phyloP scores from a whole-genome alignment of 768 basidiomycete genomes.

The Mycena haematopus region DNA sequence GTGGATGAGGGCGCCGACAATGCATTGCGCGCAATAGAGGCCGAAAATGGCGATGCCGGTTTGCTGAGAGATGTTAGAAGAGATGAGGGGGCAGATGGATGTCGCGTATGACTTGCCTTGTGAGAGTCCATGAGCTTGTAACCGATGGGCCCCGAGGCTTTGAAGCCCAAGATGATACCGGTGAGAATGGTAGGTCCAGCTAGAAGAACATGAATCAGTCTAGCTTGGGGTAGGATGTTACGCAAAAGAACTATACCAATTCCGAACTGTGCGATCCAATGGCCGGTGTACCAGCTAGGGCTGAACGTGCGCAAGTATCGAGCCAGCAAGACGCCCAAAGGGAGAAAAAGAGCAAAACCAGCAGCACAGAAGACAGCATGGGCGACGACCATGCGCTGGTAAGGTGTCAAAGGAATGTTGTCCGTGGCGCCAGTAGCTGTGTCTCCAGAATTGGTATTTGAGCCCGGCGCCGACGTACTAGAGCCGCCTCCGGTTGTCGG shows the following conservation, averaged over 20 bases:
- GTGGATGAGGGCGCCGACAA: slow-evolving; percentile 58
- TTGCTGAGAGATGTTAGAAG: slow-evolving; percentile 38
- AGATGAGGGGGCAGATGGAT: background rate
- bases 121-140: slow-evolving; percentile 50
- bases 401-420: slow-evolving; percentile 47
- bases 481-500: slow-evolving; percentile 18
- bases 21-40: slow-evolving; percentile 55
- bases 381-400: slow-evolving; percentile 42
- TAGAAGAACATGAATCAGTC: slow-evolving; percentile 23
- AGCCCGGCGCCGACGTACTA: background rate
- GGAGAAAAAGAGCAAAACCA: background rate
- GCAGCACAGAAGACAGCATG: background rate
- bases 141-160: slow-evolving; percentile 44
- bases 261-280: slow-evolving; percentile 54
- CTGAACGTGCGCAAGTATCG: slow-evolving; percentile 56
- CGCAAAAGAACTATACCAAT: slow-evolving; percentile 44
- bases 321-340: slow-evolving; percentile 43
- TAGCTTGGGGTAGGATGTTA: background rate
- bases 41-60: slow-evolving; percentile 56
- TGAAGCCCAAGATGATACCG: slow-evolving; percentile 51
- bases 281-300: slow-evolving; percentile 58
- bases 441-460: slow-evolving; percentile 18
- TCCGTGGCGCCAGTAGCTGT: slow-evolving; percentile 25
- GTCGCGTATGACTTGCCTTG: slow-evolving; percentile 42
- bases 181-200: slow-evolving; percentile 50